Evolutionary conservation across 2,329 filamentous ascomycete genomes (phyloP), one percentile per base, ranked within the genome.

Genomic region (Drechslerella coelobrocha): DNA sequence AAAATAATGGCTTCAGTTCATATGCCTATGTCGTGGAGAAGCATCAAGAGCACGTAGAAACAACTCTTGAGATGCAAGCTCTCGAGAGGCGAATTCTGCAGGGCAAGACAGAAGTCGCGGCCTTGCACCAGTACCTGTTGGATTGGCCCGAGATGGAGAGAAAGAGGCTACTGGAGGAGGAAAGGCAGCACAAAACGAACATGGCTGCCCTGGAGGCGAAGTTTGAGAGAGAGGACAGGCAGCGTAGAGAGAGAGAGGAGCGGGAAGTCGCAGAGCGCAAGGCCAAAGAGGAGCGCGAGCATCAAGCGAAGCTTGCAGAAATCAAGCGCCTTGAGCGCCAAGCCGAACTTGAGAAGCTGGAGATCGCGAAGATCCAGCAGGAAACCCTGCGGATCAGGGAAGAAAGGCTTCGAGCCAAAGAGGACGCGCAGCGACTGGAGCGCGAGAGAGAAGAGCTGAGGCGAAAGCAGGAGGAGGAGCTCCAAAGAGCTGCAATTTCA

Each of bases 401-500:
- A 45, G 37, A 39, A 23, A n/a, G 29, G 27, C n/a, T 27, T 59
- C 3, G 54, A 47, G 6, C 12, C 24, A 21, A 43, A 57, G 29
- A 50, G 41, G 29, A 55, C 31, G 55, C 45, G 14, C 41, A 41
- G 21, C 41, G 12, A 26, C 24, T 23, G 8, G 31, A 34, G 19
- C 31, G 50, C 39, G 37, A 29, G 8, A 41, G 29, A 26, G 23
- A 52, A 24, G 63, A 69, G 37, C 43, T 37, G 2, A 45, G 39
- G 26, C 43, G 51, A 41, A 48, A 19, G 8, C 56, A 68, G n/a
- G 53, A 68, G 17, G 51, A 41, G 19, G 50, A 60, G 17, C 47
- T 39, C 7, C 29, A 54, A 19, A n/a, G 41, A n/a, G 14, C 19
- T n/a, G n/a, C n/a, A n/a, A n/a, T n/a, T n/a, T n/a, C n/a, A n/a